A percentile compares a stretch with the other conserved stretches of the same genome.
Evolutionary conservation across 106 monocot species (phyloP).

Genomic region (Hemerocallis citrina): DNA sequence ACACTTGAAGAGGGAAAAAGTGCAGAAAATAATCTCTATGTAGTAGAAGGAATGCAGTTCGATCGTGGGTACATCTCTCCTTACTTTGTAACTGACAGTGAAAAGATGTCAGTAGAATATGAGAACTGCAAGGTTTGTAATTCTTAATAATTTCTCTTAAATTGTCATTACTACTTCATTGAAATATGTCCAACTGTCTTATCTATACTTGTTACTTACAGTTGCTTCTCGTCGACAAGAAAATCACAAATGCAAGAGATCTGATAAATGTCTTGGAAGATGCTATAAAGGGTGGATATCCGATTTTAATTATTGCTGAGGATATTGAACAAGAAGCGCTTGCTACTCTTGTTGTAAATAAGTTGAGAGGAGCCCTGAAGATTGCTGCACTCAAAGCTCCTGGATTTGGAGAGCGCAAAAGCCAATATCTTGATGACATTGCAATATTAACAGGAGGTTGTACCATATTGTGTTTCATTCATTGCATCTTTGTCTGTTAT

Average conservation of each 20-base stretch:
- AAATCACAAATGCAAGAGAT: slow-evolving; percentile 91
- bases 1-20: slow-evolving; percentile 97
- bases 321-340: slow-evolving; percentile 96
- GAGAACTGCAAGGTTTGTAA: slow-evolving; percentile 88
- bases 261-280: slow-evolving; percentile 81
- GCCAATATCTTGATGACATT: slow-evolving; percentile 69
- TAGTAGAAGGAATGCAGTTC: slow-evolving; percentile 99
- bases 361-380: slow-evolving; percentile 81
- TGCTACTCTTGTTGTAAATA: slow-evolving; percentile 90
- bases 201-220: slow-evolving; percentile 19
- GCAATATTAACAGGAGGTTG: slow-evolving; percentile 88
- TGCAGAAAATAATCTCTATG: slow-evolving; percentile 81
- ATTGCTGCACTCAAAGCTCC: slow-evolving; percentile 94
- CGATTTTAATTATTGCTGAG: slow-evolving; percentile 77
- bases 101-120: slow-evolving; percentile 89
- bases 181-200: not conserved
- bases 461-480: not conserved
- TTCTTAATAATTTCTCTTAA: not conserved
- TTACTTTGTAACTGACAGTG: slow-evolving; percentile 92
- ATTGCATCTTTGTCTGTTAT: too few species aligned
- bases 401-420: slow-evolving; percentile 96
- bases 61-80: slow-evolving; percentile 95
- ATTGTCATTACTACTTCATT: not conserved
- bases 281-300: slow-evolving; percentile 83
- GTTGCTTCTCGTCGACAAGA: slow-evolving; percentile 93